These are phyloP conservation scores for Boletus eberwhitei DNA, from an alignment of 768 basidiomycete genomes.

Conservation along the genomic window DNA sequence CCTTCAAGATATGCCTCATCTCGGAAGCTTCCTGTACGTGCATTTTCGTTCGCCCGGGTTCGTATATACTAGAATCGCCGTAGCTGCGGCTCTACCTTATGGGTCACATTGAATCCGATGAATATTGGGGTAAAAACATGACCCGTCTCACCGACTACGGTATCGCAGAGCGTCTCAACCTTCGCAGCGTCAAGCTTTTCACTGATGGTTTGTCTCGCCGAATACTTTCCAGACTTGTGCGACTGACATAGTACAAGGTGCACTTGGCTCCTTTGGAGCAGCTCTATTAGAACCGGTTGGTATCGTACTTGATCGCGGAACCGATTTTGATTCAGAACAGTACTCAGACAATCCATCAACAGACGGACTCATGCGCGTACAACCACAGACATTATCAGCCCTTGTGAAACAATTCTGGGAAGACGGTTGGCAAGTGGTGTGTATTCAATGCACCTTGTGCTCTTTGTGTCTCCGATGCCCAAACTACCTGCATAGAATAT, in stretches of 20 bases:
- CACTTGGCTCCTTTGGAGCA: conserved; percentile 90
- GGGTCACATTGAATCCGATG: conserved; percentile 48
- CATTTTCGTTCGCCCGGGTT: not conserved
- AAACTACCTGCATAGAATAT: conserved; percentile 57
- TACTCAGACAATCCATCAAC: conserved; percentile 78
- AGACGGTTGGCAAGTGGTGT: conserved; percentile 82
- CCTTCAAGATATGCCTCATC: conserved; percentile 61
- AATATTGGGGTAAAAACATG: conserved; percentile 65
- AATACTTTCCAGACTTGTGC: not conserved
- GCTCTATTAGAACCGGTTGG: conserved; percentile 69
- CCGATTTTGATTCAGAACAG: conserved; percentile 4
- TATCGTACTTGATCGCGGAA: not conserved
- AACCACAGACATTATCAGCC: conserved; percentile 48
- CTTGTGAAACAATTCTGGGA: conserved; percentile 63
- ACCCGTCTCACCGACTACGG: conserved; percentile 61
- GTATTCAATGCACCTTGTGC: conserved; percentile 22
- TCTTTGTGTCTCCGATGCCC: not conserved
- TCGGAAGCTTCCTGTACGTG: conserved; percentile 63
- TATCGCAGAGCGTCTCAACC: conserved; percentile 46
- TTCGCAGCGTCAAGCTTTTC: conserved; percentile 71
- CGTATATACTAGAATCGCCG: not conserved
- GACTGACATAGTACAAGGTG: conserved; percentile 46
- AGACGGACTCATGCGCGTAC: conserved; percentile 63
- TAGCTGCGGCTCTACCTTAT: conserved; percentile 64
- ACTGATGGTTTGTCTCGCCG: conserved; percentile 55